These are phyloP conservation scores for Thalassia testudinum DNA, from an alignment of 116 monocot genomes.

Conservation along the genomic window DNA sequence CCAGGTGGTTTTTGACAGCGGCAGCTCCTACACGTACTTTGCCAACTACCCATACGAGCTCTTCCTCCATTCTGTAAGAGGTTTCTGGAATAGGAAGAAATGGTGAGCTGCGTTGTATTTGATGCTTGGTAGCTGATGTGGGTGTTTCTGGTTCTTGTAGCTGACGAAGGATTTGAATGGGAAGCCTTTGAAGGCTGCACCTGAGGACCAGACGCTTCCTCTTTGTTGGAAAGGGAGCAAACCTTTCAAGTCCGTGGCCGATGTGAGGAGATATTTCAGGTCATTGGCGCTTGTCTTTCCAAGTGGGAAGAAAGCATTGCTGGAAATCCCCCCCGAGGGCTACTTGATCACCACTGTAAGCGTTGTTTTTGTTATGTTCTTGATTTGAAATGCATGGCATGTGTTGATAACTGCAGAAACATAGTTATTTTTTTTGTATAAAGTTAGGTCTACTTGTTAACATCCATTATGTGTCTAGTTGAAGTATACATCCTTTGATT, in stretches of 20 bases:
- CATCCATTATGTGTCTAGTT: no score
- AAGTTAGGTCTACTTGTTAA: no score
- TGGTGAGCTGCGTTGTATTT: no score
- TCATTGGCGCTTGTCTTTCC: slow-evolving; percentile 27
- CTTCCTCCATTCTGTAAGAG: slow-evolving; percentile 43
- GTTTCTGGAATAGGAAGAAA: no score
- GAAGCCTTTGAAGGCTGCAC: slow-evolving; percentile 30
- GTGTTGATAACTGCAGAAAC: no score
- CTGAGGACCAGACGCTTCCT: slow-evolving; percentile 36
- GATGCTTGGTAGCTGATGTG: no score
- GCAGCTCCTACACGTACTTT: slow-evolving; percentile 89
- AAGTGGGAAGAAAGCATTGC: slow-evolving; percentile 12
- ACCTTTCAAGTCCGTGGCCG: slow-evolving; percentile 43
- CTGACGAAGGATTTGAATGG: slow-evolving; percentile 18
- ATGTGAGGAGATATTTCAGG: slow-evolving; percentile 40
- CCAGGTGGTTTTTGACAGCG: slow-evolving; percentile 69
- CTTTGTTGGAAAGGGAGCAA: slow-evolving; percentile 66
- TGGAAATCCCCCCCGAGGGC: slow-evolving; percentile 44
- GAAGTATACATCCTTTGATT: no score
- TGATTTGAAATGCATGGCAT: no score
- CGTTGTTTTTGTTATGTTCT: no score
- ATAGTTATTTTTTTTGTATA: no score
- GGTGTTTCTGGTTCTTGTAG: no score
- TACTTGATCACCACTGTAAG: slow-evolving; percentile 70
- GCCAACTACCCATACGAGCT: slow-evolving; percentile 31